phyloP scores from a whole-genome alignment of 495 filamentous ascomycete genomes.

The Podospora pseudoanserina region DNA sequence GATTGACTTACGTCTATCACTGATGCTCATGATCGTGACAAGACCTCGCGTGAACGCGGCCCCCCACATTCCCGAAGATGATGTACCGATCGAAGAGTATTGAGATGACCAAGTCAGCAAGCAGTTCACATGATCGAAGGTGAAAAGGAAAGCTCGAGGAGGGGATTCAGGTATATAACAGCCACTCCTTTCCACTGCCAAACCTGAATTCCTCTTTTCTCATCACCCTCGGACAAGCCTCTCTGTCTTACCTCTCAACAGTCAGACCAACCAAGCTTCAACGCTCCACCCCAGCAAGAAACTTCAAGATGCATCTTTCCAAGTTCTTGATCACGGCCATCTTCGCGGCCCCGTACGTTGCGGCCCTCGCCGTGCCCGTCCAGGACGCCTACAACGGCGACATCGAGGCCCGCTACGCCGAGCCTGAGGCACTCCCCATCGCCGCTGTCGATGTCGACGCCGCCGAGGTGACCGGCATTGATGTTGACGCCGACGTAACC shows the following conservation, averaged over 20 bases:
- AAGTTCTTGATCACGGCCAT: constrained; percentile 23
- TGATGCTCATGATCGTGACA: neutral
- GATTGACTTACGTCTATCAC: neutral
- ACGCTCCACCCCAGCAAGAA: neutral
- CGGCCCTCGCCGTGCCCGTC: constrained; percentile 18
- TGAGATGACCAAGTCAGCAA: neutral
- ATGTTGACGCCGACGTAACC: constrained; percentile 11
- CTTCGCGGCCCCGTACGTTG: constrained; percentile 19
- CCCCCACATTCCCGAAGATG: neutral
- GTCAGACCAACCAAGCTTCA: constrained; percentile 3
- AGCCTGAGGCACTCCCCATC: constrained; percentile 5
- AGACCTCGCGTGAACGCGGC: neutral
- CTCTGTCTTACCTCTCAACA: neutral
- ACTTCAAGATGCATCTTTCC: constrained; percentile 18
- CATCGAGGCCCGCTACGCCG: constrained; percentile 11
- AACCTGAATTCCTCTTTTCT: neutral
- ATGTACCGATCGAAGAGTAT: neutral
- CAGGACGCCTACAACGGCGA: constrained; percentile 5
- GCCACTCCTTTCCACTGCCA: neutral
- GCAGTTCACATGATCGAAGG: no score
- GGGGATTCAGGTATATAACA: neutral
- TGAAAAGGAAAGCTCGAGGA: no score
- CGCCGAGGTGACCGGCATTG: neutral
- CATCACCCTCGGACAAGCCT: neutral
- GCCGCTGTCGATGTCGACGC: constrained; percentile 2